phyloP scores from a whole-genome alignment of 2,329 filamentous ascomycete genomes.

The Pseudopyricularia javanii region DNA sequence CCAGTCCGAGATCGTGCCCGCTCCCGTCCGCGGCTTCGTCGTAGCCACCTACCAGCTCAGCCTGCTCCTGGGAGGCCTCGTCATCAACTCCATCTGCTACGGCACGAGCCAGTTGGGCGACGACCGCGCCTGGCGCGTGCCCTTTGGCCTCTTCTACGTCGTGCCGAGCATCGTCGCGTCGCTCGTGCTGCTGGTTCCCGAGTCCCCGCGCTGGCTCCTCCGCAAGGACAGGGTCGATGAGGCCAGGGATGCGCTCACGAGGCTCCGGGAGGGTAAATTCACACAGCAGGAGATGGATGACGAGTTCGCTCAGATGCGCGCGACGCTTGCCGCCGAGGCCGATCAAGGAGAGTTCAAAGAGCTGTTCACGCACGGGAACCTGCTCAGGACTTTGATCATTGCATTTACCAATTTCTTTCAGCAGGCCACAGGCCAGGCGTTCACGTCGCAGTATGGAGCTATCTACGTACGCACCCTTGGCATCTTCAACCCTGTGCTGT shows the following conservation, averaged over 20 bases:
- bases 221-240: slow-evolving; percentile 4
- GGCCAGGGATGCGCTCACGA: slow-evolving; percentile 5
- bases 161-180: slow-evolving; percentile 15
- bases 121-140: slow-evolving; percentile 20
- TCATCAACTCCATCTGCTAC: slow-evolving; percentile 14
- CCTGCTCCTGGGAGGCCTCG: slow-evolving; percentile 8
- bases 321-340: neutral
- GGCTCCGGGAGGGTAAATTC: slow-evolving; percentile 7
- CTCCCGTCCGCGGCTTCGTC: slow-evolving; percentile 16
- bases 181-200: slow-evolving; percentile 16
- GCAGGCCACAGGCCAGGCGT: slow-evolving; percentile 16
- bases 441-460: slow-evolving; percentile 17
- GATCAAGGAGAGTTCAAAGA: slow-evolving; percentile 23
- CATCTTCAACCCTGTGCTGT: neutral
- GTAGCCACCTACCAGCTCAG: slow-evolving; percentile 22
- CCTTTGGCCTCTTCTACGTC: slow-evolving; percentile 20
- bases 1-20: slow-evolving; percentile 20
- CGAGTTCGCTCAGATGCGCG: neutral
- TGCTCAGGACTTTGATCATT: slow-evolving; percentile 8
- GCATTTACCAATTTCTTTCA: slow-evolving; percentile 17
- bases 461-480: neutral
- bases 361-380: slow-evolving; percentile 22
- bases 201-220: slow-evolving; percentile 14
- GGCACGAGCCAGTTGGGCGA: slow-evolving; percentile 15
- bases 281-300: slow-evolving; percentile 6